phyloP scores from a whole-genome alignment of 1,284 basidiomycete species.

The Sporisorium iseilematis-ciliati region DNA sequence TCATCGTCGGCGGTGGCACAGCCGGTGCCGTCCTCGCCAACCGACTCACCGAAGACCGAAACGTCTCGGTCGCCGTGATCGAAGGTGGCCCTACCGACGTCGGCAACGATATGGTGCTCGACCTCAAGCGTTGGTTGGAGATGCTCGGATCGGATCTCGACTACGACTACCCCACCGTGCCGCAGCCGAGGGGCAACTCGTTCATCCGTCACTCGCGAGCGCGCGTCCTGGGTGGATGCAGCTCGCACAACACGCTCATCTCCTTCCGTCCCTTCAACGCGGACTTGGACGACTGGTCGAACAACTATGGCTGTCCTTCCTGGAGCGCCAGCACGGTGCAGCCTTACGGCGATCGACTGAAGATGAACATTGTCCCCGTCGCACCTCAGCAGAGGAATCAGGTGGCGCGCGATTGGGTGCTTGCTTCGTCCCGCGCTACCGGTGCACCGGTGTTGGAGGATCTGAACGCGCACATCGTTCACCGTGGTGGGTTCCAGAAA shows the following conservation, averaged over 20 bases:
- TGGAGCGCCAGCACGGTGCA: slow-evolving; percentile 65
- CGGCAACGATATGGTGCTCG: slow-evolving; percentile 66
- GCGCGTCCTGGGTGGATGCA: slow-evolving; percentile 69
- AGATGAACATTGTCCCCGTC: slow-evolving; percentile 70
- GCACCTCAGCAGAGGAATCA: slow-evolving; percentile 68
- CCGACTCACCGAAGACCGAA: slow-evolving; percentile 67
- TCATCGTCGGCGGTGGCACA: slow-evolving; percentile 69
- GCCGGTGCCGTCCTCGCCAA: slow-evolving; percentile 70
- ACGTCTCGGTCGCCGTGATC: slow-evolving; percentile 68
- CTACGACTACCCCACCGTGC: slow-evolving; percentile 68
- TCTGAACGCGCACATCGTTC: slow-evolving; percentile 66
- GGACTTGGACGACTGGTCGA: slow-evolving; percentile 69
- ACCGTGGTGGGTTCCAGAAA: slow-evolving; percentile 62
- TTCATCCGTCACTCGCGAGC: slow-evolving; percentile 70
- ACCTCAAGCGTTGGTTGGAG: slow-evolving; percentile 69
- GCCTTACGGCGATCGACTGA: slow-evolving; percentile 68
- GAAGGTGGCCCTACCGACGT: slow-evolving; percentile 69
- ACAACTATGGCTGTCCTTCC: slow-evolving; percentile 63
- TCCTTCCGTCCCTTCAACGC: slow-evolving; percentile 70
- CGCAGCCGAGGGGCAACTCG: slow-evolving; percentile 69
- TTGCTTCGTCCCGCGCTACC: slow-evolving; percentile 58
- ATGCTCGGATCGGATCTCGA: slow-evolving; percentile 69
- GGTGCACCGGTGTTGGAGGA: slow-evolving; percentile 67
- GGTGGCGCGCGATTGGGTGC: slow-evolving; percentile 69
- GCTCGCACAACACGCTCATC: slow-evolving; percentile 70